Base-by-base conservation (phyloP, 768 basidiomycete species). In the Xerocomellus intermedius region DNA sequence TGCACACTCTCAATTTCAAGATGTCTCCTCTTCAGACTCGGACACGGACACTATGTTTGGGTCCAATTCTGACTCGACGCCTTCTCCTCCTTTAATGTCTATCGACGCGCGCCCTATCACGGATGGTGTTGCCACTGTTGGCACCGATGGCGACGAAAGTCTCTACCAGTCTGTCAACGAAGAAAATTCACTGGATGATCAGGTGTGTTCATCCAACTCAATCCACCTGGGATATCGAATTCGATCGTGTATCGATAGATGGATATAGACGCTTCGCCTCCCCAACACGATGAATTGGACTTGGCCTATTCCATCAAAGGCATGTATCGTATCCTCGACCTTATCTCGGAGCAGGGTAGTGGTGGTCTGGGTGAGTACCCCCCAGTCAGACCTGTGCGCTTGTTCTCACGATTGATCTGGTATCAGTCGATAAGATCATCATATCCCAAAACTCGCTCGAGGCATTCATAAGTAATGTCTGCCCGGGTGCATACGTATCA, bases 401-500 rank as follows among this genome's bases (percentile, higher is more conserved):
- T 35, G 9, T 33, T 37, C 10, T 33, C 10, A 54, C 35, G 1
- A 14, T 48, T 22, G 17, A n/a, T 48, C 9, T 47, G n/a, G 28
- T 17, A 46, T 48, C 55, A 83, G 84, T 84, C 37, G 82, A 84
- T 59, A 86, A 86, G 62, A 77, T 86, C 32, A 79, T 86, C 64
- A 86, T 86, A 28, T 72, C 74, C 2, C 81, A 83, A 63, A 69
- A 75, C 3, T 78, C 81, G 3, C 68, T 86, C 13, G 68, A 71
- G 55, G 57, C 69, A 3, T 77, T 85, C 48, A 75, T 82, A 60
- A 81, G 84, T 47, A 63, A 62, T 16, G 45, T 84, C 8, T 72
- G 61, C 38, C 81, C 83, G 0, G 77, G 80, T 2, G 77, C 85
- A 5, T 85, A 83, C 59, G 56, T 60, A 1, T 80, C 81, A 0